Evolutionary conservation across 352 stramenopile species (phyloP).

Genomic region (Phytophthora pini): DNA sequence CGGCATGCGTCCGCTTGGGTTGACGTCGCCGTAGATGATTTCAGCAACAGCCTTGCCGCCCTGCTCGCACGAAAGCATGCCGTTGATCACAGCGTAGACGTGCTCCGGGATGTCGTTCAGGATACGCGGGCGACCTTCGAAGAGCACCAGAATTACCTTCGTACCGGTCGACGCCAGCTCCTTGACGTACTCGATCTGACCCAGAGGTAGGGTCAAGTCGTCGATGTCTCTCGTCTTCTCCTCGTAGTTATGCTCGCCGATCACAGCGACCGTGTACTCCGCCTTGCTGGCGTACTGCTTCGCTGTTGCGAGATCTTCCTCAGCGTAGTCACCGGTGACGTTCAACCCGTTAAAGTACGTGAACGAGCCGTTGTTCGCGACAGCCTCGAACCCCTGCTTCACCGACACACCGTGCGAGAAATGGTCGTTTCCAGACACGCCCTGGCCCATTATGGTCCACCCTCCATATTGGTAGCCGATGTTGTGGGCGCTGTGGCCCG

Average conservation of each 20-base stretch:
- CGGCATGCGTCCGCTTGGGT: conserved; percentile 24
- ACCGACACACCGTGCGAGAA: conserved; percentile 22
- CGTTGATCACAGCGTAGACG: conserved; percentile 77
- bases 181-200: conserved; percentile 79
- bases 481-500: conserved; percentile 38
- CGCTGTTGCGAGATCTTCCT: conserved; percentile 45
- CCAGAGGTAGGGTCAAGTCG: conserved; percentile 56
- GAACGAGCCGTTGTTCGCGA: conserved; percentile 10
- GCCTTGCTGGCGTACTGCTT: conserved; percentile 41
- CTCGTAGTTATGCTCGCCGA: conserved; percentile 76
- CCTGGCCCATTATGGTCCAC: conserved; percentile 81
- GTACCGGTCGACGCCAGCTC: conserved; percentile 58
- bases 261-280: conserved; percentile 5
- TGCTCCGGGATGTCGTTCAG: conserved; percentile 50
- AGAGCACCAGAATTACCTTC: conserved; percentile 79
- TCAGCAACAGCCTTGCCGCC: conserved; percentile 80
- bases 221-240: conserved; percentile 85
- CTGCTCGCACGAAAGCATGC: conserved; percentile 70
- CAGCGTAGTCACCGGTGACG: conserved; percentile 31
- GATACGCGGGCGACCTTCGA: conserved; percentile 77
- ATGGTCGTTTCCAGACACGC: conserved; percentile 29
- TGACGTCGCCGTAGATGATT: conserved; percentile 53
- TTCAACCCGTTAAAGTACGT: conserved; percentile 18
- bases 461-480: conserved; percentile 67
- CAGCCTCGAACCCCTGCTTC: conserved; percentile 12